Conservation (phyloP, 345 rosid genomes). For the Leavenworthia alabamica region DNA sequence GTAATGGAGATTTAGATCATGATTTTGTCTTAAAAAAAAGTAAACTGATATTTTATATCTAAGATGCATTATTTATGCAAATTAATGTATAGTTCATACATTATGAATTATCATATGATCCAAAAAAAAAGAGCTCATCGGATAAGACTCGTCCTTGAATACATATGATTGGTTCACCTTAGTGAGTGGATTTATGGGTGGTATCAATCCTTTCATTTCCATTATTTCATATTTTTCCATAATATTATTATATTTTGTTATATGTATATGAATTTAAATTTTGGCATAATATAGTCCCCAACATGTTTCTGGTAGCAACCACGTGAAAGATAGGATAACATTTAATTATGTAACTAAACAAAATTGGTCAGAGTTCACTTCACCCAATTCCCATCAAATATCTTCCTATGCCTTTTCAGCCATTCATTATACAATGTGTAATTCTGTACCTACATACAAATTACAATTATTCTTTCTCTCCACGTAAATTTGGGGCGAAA, state of each 20-base stretch:
- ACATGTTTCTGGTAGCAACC: conserved; percentile 30
- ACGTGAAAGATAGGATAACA: conserved; percentile 34
- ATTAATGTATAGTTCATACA: background rate
- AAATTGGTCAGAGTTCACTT: conserved; percentile 32
- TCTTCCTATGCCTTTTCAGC: conserved; percentile 10
- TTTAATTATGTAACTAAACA: conserved; percentile 26
- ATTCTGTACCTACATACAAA: conserved; percentile 5
- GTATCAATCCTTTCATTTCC: conserved; percentile 20
- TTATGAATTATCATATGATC: conserved; percentile 20
- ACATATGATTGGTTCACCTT: conserved; percentile 26
- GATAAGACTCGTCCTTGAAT: conserved; percentile 34
- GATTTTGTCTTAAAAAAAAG: background rate
- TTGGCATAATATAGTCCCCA: conserved; percentile 19
- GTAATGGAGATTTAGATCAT: conserved; percentile 11
- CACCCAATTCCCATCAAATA: conserved; percentile 28
- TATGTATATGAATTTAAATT: conserved; percentile 18
- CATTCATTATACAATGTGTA: conserved; percentile 10
- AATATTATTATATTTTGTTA: background rate
- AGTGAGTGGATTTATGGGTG: conserved; percentile 26
- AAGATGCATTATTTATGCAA: conserved; percentile 6
- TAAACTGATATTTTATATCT: background rate
- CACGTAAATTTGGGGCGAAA: background rate
- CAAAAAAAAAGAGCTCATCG: conserved; percentile 23
- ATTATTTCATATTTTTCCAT: background rate
- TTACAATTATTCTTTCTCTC: too few relatives aligned